phyloP scores from a whole-genome alignment of 352 stramenopile genomes.

The Phytopythium ostracodes region DNA sequence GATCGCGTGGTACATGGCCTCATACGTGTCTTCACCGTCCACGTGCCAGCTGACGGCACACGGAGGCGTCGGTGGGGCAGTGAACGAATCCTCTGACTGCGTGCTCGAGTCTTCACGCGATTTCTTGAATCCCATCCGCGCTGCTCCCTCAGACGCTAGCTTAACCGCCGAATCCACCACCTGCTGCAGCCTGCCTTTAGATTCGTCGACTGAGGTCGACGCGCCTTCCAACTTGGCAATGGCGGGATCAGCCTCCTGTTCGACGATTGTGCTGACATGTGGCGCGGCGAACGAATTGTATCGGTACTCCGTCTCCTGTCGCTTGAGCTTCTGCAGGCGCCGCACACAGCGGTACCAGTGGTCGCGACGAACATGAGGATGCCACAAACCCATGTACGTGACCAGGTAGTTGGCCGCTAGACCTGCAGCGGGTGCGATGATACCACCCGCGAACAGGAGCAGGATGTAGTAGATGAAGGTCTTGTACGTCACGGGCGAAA shows the following conservation, averaged over 20 bases:
- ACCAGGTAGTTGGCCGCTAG: constrained; percentile 77
- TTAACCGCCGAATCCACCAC: constrained; percentile 31
- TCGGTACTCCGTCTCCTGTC: constrained; percentile 59
- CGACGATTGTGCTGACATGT: constrained; percentile 39
- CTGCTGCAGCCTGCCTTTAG: constrained; percentile 19
- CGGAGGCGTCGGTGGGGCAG: constrained; percentile 31
- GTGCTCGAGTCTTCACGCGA: constrained; percentile 49
- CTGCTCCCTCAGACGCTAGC: constrained; percentile 19
- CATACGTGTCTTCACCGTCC: constrained; percentile 83
- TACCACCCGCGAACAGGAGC: constrained; percentile 67
- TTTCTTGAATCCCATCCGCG: constrained; percentile 20
- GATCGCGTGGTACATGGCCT: constrained; percentile 86
- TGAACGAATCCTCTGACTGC: constrained; percentile 54
- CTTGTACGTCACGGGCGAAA: constrained; percentile 48
- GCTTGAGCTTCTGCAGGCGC: constrained; percentile 73
- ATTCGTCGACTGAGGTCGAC: constrained; percentile 16
- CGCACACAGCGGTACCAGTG: constrained; percentile 79
- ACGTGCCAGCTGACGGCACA: constrained; percentile 82
- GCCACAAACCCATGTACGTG: constrained; percentile 76
- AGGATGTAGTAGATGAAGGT: constrained; percentile 64
- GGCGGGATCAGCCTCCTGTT: constrained; percentile 17
- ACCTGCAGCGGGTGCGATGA: constrained; percentile 60
- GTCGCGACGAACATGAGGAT: constrained; percentile 78
- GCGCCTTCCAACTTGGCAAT: constrained; percentile 23
- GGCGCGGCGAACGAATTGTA: constrained; percentile 80